Evolutionary conservation across 805 yeast species (phyloP).

Genomic region (Spencermartinsiella europaea): DNA sequence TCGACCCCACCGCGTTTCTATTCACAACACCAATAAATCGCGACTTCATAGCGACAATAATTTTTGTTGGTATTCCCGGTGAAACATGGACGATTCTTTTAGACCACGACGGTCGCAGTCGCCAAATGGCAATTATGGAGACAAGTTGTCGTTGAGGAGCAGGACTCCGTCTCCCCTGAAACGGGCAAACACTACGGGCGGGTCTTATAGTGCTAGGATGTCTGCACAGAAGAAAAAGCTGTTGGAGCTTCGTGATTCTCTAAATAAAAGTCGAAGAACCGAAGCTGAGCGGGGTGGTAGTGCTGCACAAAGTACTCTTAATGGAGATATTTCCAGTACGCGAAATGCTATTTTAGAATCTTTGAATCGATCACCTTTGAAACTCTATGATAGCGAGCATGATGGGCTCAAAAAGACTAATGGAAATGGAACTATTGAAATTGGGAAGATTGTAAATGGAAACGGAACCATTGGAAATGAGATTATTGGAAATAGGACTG

Average conservation of each 20-base stretch:
- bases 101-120: not conserved
- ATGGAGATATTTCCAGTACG: not conserved
- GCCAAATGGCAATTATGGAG: not conserved
- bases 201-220: not conserved
- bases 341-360: conserved; percentile 7
- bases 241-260: not conserved
- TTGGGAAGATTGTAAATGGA: not conserved
- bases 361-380: conserved; percentile 5
- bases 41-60: too few relatives aligned
- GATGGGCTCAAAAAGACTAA: not conserved
- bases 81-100: not conserved
- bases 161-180: not conserved
- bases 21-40: too few relatives aligned
- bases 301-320: not conserved
- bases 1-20: too few relatives aligned
- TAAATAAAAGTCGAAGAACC: not conserved
- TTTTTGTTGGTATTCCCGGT: too few relatives aligned
- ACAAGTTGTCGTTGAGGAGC: not conserved
- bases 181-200: not conserved
- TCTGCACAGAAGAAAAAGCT: not conserved
- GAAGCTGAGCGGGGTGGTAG: not conserved
- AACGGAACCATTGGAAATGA: not conserved
- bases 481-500: not conserved
- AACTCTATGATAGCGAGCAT: conserved; percentile 1
- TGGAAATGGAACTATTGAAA: not conserved